Conservation (phyloP, 2,329 filamentous ascomycete genomes). For the Didymella sp. region DNA sequence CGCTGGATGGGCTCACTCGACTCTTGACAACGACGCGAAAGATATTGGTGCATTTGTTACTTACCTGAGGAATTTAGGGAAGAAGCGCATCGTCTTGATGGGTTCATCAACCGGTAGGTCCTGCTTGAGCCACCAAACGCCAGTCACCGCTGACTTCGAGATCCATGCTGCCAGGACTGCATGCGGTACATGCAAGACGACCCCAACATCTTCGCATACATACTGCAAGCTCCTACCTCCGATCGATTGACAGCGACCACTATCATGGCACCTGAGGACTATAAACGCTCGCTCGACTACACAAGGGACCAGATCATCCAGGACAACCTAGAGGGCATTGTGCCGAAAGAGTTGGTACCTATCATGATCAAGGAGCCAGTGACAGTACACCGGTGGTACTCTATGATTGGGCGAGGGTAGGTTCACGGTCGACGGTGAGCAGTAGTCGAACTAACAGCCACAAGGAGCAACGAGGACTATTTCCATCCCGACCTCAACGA, state of each 20-base stretch:
- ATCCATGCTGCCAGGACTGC: neutral
- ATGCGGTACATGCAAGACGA: neutral
- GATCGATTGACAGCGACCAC: slow-evolving; percentile 25
- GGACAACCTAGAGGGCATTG: neutral
- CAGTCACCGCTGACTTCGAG: neutral
- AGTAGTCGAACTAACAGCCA: neutral
- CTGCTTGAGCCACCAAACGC: neutral
- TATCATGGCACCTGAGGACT: slow-evolving; percentile 22
- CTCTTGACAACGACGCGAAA: slow-evolving; percentile 24
- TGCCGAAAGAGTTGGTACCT: slow-evolving; percentile 14
- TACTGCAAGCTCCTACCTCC: slow-evolving; percentile 27
- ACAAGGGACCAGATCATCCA: slow-evolving; percentile 14
- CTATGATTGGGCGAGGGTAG: slow-evolving; percentile 16
- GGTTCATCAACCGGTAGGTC: slow-evolving; percentile 21
- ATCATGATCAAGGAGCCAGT: slow-evolving; percentile 22
- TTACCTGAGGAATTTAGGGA: slow-evolving; percentile 18
- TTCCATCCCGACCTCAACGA: slow-evolving; percentile 26
- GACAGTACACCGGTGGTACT: slow-evolving; percentile 29
- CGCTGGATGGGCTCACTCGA: slow-evolving; percentile 28
- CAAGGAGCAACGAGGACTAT: slow-evolving; percentile 28
- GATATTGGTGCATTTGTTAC: slow-evolving; percentile 23
- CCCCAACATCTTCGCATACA: slow-evolving; percentile 20
- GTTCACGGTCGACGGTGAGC: too few relatives aligned
- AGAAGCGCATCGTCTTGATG: slow-evolving; percentile 16
- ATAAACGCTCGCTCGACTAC: slow-evolving; percentile 10